A percentile compares a stretch with the other conserved stretches of the same genome.
These are phyloP conservation scores for Coprinellus micaceus DNA, from an alignment of 768 basidiomycete species.

Conservation along the genomic window DNA sequence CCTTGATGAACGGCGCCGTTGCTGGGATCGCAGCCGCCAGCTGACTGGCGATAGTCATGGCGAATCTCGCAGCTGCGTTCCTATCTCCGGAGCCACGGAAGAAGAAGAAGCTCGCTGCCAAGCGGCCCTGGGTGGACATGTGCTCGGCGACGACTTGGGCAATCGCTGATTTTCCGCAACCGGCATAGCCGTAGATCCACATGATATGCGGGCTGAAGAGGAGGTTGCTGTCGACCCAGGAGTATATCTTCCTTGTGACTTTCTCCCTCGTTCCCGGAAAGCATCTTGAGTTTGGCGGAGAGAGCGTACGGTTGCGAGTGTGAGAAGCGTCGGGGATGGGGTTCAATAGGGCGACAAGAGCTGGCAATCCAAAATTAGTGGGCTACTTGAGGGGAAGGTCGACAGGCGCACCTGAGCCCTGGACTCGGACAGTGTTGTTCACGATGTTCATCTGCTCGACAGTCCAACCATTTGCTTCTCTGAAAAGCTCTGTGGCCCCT, in stretches of 20 bases:
- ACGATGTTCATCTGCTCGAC: too few species aligned
- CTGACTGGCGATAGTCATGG: conserved; percentile 17
- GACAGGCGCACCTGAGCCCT: too few species aligned
- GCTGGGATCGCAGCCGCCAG: conserved; percentile 7
- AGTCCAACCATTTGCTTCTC: too few species aligned
- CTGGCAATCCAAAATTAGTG: not conserved
- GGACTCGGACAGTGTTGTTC: too few species aligned
- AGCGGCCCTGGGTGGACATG: not conserved
- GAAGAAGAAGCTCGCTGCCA: conserved; percentile 17
- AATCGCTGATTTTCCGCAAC: conserved; percentile 20
- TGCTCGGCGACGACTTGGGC: conserved; percentile 13
- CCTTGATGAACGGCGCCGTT: not conserved
- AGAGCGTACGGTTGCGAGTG: not conserved
- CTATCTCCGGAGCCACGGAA: conserved; percentile 2
- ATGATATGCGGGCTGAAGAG: conserved; percentile 6
- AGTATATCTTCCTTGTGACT: not conserved
- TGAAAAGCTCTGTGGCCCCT: too few species aligned
- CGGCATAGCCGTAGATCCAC: conserved; percentile 18
- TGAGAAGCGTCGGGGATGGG: not conserved
- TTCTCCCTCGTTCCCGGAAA: not conserved
- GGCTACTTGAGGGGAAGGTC: too few species aligned
- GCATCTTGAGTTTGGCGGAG: not conserved
- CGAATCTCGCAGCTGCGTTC: not conserved
- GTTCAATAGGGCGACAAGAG: not conserved
- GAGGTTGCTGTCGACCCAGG: not conserved